Conservation (phyloP, 768 basidiomycete genomes). For the Lyophyllum atratum region DNA sequence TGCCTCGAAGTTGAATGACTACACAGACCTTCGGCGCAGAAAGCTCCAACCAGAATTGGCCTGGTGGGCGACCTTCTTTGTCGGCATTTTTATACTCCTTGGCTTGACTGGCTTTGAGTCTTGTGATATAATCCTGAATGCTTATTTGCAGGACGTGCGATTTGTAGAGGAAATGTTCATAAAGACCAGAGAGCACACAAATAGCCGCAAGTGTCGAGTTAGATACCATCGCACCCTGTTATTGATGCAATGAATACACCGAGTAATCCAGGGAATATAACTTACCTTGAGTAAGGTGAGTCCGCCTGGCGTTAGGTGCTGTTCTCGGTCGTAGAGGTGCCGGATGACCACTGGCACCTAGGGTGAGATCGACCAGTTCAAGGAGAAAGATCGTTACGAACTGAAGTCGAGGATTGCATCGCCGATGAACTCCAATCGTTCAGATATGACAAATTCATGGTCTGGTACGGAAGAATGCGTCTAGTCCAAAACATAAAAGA, state of each 20-base stretch:
- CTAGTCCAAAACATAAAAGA: conserved; percentile 36
- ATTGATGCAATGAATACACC: not conserved
- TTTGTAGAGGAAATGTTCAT: conserved; percentile 61
- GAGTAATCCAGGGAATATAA: not conserved
- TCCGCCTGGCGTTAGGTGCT: conserved; percentile 69
- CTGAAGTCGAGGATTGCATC: conserved; percentile 86
- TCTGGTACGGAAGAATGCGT: conserved; percentile 67
- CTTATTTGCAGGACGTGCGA: conserved; percentile 50
- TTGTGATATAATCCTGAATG: conserved; percentile 55
- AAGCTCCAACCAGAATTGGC: conserved; percentile 79
- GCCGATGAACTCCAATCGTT: conserved; percentile 82
- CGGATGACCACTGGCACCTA: conserved; percentile 63
- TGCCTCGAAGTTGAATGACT: not conserved
- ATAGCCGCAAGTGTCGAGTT: conserved; percentile 77
- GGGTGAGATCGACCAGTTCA: conserved; percentile 10
- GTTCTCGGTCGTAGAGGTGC: conserved; percentile 67
- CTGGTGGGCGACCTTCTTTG: conserved; percentile 50
- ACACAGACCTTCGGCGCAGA: conserved; percentile 73
- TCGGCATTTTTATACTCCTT: conserved; percentile 50
- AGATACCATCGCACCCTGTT: conserved; percentile 82
- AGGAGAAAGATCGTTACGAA: conserved; percentile 36
- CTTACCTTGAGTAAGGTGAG: conserved; percentile 76
- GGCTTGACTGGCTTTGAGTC: conserved; percentile 45
- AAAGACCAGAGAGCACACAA: conserved; percentile 68
- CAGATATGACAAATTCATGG: conserved; percentile 60